These are phyloP conservation scores for Alternaria incomplexa DNA, from an alignment of 2,329 filamentous ascomycete species.

Conservation along the genomic window DNA sequence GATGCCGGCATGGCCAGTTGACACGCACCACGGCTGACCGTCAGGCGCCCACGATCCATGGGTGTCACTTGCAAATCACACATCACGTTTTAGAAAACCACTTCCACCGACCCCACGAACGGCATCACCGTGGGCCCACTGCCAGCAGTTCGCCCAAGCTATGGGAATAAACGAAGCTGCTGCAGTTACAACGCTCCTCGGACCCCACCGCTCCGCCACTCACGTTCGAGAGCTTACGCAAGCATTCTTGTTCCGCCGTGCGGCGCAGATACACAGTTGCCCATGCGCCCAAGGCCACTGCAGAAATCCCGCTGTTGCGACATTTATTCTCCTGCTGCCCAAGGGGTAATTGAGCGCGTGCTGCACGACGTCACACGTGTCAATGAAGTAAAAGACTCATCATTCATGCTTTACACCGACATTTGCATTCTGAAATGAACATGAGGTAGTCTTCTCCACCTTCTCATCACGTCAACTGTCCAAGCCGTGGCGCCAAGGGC, in stretches of 20 bases:
- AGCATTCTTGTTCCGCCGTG: not conserved
- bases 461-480: conserved; percentile 12
- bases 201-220: not conserved
- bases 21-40: not conserved
- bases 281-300: not conserved
- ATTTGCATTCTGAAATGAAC: not conserved
- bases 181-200: not conserved
- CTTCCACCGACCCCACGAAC: conserved; percentile 9
- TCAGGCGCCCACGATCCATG: not conserved
- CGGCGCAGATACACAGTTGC: not conserved
- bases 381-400: not conserved
- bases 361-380: conserved; percentile 1
- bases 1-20: not conserved
- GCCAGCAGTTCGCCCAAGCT: conserved; percentile 2
- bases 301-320: not conserved
- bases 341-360: not conserved
- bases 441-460: not conserved
- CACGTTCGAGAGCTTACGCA: not conserved
- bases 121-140: conserved; percentile 16
- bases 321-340: conserved; percentile 6
- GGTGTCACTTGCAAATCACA: not conserved
- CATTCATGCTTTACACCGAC: conserved; percentile 2
- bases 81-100: not conserved
- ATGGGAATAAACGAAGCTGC: not conserved
- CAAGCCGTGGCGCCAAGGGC: conserved; percentile 46